Evolutionary conservation across 192 early-diverging fungal genomes (phyloP).

Genomic region (Podila horticola): DNA sequence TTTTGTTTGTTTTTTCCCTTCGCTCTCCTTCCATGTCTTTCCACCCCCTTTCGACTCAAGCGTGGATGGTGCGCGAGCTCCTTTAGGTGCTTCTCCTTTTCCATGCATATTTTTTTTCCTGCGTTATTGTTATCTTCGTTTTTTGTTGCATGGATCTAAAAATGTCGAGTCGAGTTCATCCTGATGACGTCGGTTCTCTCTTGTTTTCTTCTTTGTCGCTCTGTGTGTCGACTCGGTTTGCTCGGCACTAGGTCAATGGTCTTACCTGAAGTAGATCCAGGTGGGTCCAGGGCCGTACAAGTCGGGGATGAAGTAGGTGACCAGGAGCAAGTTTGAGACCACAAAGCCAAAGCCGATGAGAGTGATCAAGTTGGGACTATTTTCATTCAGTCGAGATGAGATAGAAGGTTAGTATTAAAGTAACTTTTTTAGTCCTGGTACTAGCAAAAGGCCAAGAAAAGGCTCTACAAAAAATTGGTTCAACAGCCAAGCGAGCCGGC

Average conservation of each 20-base stretch:
- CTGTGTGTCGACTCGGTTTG: neutral
- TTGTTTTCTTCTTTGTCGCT: neutral
- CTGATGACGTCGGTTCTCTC: too few relatives aligned
- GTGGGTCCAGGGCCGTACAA: slow-evolving; percentile 72
- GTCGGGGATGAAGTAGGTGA: slow-evolving; percentile 75
- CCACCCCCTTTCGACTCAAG: too few relatives aligned
- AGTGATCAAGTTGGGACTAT: slow-evolving; percentile 84
- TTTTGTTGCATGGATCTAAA: neutral
- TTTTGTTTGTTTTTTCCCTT: neutral
- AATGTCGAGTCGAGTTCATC: too few relatives aligned
- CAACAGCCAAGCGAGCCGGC: too few relatives aligned
- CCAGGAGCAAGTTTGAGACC: slow-evolving; percentile 76
- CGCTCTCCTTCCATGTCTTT: too few relatives aligned
- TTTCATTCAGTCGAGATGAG: neutral
- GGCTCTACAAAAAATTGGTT: too few relatives aligned
- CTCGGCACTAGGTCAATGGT: neutral
- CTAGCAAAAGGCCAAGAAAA: too few relatives aligned
- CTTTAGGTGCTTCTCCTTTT: too few relatives aligned
- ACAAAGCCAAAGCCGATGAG: slow-evolving; percentile 83
- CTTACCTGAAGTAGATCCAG: slow-evolving; percentile 72
- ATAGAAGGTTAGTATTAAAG: neutral
- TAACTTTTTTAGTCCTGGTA: too few relatives aligned
- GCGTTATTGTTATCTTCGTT: neutral
- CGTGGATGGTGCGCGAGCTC: too few relatives aligned
- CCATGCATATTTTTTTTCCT: neutral